Conservation (phyloP, 2,329 filamentous ascomycete species). For the Clonostachys byssicola region DNA sequence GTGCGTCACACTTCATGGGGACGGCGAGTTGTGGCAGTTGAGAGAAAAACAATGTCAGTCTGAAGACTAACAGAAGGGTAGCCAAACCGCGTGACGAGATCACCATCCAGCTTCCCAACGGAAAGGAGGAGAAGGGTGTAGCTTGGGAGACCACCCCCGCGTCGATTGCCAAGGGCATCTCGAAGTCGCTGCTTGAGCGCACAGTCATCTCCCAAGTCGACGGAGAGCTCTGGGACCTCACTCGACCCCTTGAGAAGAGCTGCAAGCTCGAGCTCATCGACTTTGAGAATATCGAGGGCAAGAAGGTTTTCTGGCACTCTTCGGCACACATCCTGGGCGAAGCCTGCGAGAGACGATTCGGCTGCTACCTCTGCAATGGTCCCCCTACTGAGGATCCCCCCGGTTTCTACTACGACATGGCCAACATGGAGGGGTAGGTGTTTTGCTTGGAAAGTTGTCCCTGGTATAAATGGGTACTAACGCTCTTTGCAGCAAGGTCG, state of each 20-base stretch:
- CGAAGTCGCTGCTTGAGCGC: conserved; percentile 79
- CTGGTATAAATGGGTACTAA: conserved; percentile 7
- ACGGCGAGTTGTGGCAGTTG: not conserved
- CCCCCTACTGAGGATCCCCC: conserved; percentile 74
- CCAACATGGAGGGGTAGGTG: conserved; percentile 37
- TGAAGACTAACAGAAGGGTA: conserved; percentile 6
- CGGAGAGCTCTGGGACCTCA: conserved; percentile 86
- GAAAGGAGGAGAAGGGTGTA: conserved; percentile 67
- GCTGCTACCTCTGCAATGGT: conserved; percentile 89
- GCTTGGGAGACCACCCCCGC: conserved; percentile 90
- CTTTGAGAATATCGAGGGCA: conserved; percentile 67
- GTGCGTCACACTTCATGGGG: conserved; percentile 14
- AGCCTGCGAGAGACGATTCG: conserved; percentile 84
- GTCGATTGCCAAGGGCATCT: conserved; percentile 73
- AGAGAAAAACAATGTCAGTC: not conserved
- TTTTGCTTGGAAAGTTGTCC: not conserved
- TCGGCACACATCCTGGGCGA: conserved; percentile 95
- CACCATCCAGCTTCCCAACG: conserved; percentile 69
- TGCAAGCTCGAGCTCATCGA: conserved; percentile 81
- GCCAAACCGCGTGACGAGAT: conserved; percentile 70
- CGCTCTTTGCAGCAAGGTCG: conserved; percentile 58
- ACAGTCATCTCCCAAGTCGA: conserved; percentile 85
- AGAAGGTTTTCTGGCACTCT: conserved; percentile 97
- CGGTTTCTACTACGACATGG: conserved; percentile 98
- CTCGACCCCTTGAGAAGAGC: conserved; percentile 82